Evolutionary conservation across 148 eudicot species (phyloP), one percentile per base, ranked within the genome.

Genomic region (Vaccinium vitisidaea): DNA sequence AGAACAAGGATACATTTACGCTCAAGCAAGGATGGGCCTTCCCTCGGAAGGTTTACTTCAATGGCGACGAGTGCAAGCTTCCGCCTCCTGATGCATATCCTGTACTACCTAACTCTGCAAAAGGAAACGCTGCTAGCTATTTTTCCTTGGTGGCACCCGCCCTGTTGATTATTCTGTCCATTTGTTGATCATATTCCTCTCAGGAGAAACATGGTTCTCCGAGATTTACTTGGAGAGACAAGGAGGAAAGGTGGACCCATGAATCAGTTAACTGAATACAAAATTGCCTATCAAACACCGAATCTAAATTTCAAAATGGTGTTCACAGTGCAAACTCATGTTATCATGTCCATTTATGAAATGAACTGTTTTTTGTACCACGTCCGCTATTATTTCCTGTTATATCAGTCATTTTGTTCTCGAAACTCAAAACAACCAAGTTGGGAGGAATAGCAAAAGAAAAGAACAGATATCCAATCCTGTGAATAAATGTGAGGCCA

Each of bases 51-150:
- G 93, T 93, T 56, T 95, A 95, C 90, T 95, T 95, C 87, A 93
- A 93, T 80, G 98, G 98, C 10, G 98, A 95, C 39, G 95, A 93
- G 84, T 95, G 98, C 88, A 88, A 50, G 86, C 94, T 95, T 89
- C 98, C 96, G 12, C 92, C 95, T 80, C 98, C 98, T 19, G 96
- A 95, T 87, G 87, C 86, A 50, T 95, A 95, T 85, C 98, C 98
- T 39, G 58, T 70, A 75, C 86, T 95, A 80, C 96, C 98, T 6
- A 95, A 89, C 84, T 75, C 85, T 14, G 94, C 93, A 36, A 73
- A 81, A 65, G 53, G 30, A 23, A 82, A 83, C 70, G 84, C 86
- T 21, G 58, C 80, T n/a, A 8, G 87, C 48, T 83, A 79, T 49
- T 82, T 76, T 15, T 75, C 58, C 52, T 70, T 61, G 52, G 69